Base-by-base conservation (phyloP, 345 rosid species). In the Pistacia vera region DNA sequence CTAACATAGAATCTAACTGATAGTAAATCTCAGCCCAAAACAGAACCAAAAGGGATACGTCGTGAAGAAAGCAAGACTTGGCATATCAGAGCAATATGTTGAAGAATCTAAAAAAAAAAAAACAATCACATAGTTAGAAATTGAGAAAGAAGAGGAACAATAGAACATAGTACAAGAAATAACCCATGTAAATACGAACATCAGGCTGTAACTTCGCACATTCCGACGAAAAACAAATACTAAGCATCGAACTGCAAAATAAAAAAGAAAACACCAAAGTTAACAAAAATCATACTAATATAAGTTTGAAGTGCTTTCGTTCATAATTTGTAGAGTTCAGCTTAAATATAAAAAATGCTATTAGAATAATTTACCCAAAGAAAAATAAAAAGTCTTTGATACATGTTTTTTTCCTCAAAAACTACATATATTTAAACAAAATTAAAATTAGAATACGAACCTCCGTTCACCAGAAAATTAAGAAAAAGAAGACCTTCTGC, bases 1-100 rank as follows among this genome's bases (percentile, higher is more conserved):
- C 0, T 48, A 64, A 11, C 7, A 44, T 56, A 2, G 33, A 71
- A 58, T 14, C 63, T 12, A 18, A 91, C 98, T 94, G 98, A 77
- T 92, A 90, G 82, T 94, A 94, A 63, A 94, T 94, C 83, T 94
- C 98, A 1, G 98, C 98, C 98, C 98, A 94, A 79, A 94, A 94
- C 80, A 94, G 92, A 69, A 94, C 97, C 74, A 94, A 58, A 44
- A 94, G 98, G 2, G 93, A 60, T 91, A 94, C 3, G 98, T 94
- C 1, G 98, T 91, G 92, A 92, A 91, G 88, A 92, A 94, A 63
- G 89, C 92, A 77, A 94, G 93, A 74, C 98, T 91, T 8, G 97
- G 98, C 83, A 93, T 17, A 84, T 92, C 97, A 81, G n/a, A 94
- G 93, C 78, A 93, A 94, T 79, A 75, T 89, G 95, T 87, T 84